These are phyloP conservation scores for Onygenales sp. DNA, from an alignment of 2,329 filamentous ascomycete species.

Conservation along the genomic window DNA sequence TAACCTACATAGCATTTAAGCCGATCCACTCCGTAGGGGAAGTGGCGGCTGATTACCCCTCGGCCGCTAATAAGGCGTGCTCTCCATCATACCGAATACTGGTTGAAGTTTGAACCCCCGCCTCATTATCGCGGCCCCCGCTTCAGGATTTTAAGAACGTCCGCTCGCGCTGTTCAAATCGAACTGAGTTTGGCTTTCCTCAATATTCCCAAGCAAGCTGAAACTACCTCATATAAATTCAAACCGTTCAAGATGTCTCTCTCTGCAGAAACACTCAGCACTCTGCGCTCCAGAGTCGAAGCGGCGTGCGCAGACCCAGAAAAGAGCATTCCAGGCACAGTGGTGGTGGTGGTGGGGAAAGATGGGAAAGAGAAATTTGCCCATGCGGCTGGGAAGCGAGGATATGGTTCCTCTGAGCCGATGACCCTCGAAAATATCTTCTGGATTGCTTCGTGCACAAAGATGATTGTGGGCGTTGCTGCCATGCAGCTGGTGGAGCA, in stretches of 20 bases:
- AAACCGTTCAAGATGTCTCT: slow-evolving; percentile 1
- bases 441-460: slow-evolving; percentile 47
- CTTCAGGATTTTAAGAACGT: too few relatives aligned
- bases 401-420: slow-evolving; percentile 34
- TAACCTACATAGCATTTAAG: too few relatives aligned
- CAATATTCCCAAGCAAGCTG: too few relatives aligned
- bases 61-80: too few relatives aligned
- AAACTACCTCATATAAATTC: not conserved
- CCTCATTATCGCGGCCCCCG: too few relatives aligned
- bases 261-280: slow-evolving; percentile 2
- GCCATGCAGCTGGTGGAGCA: slow-evolving; percentile 41
- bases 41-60: too few relatives aligned
- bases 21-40: too few relatives aligned
- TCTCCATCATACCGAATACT: too few relatives aligned
- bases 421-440: slow-evolving; percentile 55
- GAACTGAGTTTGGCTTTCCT: too few relatives aligned
- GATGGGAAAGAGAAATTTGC: slow-evolving; percentile 41
- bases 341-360: slow-evolving; percentile 40
- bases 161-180: too few relatives aligned
- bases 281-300: slow-evolving; percentile 3
- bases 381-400: slow-evolving; percentile 41
- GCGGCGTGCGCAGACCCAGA: slow-evolving; percentile 22
- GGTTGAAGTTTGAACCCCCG: too few relatives aligned
- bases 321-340: slow-evolving; percentile 36
- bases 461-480: slow-evolving; percentile 34